Evolutionary conservation across 2,329 filamentous ascomycete genomes (phyloP).

Genomic region (Calonectria honghensis): DNA sequence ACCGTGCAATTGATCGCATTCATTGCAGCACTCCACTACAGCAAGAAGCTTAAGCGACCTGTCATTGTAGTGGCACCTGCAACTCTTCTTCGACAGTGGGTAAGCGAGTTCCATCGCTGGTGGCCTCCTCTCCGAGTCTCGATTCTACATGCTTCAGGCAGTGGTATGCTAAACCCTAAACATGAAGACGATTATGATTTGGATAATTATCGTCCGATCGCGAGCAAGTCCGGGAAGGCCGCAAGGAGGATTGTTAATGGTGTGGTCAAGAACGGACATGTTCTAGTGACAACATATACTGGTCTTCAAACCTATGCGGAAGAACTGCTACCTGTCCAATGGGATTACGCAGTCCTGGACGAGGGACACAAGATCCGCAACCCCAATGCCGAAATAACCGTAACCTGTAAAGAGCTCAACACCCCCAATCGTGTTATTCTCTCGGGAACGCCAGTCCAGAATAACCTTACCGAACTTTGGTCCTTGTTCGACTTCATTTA

Average conservation of each 20-base stretch:
- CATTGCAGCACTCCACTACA: conserved; percentile 93
- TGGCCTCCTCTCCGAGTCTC: conserved; percentile 99
- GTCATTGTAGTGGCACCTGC: conserved; percentile 95
- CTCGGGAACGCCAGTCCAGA: conserved; percentile 98
- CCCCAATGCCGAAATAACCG: conserved; percentile 94
- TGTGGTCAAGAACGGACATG: conserved; percentile 89
- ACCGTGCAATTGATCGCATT: conserved; percentile 85
- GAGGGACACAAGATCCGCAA: conserved; percentile 99
- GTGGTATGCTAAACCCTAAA: conserved; percentile 93
- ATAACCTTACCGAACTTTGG: conserved; percentile 96
- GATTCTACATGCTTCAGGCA: conserved; percentile 95
- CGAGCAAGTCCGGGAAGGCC: conserved; percentile 68
- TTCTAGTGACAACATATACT: conserved; percentile 96
- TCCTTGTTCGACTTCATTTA: conserved; percentile 98
- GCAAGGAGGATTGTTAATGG: conserved; percentile 88
- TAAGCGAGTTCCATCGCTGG: conserved; percentile 98
- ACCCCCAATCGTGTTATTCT: conserved; percentile 94
- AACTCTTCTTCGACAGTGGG: conserved; percentile 97
- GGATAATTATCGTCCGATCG: conserved; percentile 62
- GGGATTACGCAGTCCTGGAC: conserved; percentile 95
- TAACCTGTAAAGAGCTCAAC: conserved; percentile 94
- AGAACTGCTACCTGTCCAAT: conserved; percentile 86
- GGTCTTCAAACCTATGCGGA: conserved; percentile 95
- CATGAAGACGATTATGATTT: conserved; percentile 72
- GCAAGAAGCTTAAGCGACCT: conserved; percentile 87